Base-by-base conservation (phyloP, 2,329 filamentous ascomycete genomes). In the Diaporthe destruens region DNA sequence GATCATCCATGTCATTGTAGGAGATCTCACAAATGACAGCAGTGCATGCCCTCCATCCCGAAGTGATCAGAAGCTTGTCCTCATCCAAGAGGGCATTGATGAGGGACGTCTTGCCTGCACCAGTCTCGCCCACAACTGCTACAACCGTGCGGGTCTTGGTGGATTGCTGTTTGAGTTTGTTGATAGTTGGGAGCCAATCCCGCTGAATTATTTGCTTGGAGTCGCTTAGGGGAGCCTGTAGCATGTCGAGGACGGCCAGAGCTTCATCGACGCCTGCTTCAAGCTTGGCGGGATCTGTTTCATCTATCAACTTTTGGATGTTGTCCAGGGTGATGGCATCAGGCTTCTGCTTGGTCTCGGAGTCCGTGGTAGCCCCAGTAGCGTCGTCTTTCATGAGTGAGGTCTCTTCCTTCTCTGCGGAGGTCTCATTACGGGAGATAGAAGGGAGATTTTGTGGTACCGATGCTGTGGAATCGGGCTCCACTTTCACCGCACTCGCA, bases 11-110 rank as follows among this genome's bases (percentile, higher is more conserved):
- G 20, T 83, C 32, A 59, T 91, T 91, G 79, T 84, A 91, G 0
- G 85, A 85, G 1, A 92, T 84, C 75, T 92, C 89, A 0, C 89
- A 91, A 0, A 90, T 84, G 0, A 89, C 87, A 0, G 89, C 88
- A 0, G 90, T 92, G 71, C 89, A 91, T 0, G 90, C 90, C 32
- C 87, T 81, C 85, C 90, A 89, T 76, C 89, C 89, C 51, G 77
- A 81, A 0, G 82, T 84, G 0, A 80, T 81, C 0, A 83, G 72
- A 3, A 84, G 80, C n/a, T 85, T 82, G 74, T 91, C 88, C 75
- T 92, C 87, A 44, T 91, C 88, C 0, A 92, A 81, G 39, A 92
- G 77, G 0, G 90, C 89, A 76, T 92, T 92, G 78, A 92, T 90
- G 0, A 91, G 81, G 2, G 87, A 89, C 23, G 85, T 88, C 76